Evolutionary conservation across 2,329 filamentous ascomycete genomes (phyloP).

Genomic region (Dothideomycetidae sp.): DNA sequence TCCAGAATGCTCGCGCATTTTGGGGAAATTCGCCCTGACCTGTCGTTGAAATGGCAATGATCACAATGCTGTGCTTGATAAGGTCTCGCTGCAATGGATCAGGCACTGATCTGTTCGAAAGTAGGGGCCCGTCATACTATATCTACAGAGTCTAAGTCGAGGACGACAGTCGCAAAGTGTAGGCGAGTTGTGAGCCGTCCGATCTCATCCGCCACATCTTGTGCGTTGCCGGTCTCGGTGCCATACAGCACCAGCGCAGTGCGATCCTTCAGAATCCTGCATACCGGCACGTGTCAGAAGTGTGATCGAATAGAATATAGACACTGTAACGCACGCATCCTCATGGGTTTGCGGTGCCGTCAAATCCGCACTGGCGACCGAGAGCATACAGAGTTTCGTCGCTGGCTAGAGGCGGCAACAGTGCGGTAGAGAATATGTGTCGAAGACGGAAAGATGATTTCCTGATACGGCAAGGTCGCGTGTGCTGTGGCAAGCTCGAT

Average conservation of each 20-base stretch:
- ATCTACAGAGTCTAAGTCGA: constrained; percentile 62
- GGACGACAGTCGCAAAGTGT: constrained; percentile 60
- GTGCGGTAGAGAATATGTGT: neutral
- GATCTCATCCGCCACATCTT: constrained; percentile 80
- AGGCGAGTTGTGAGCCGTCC: constrained; percentile 60
- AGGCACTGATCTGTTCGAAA: too few relatives aligned
- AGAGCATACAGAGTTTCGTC: neutral
- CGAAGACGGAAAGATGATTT: too few relatives aligned
- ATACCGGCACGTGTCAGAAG: neutral
- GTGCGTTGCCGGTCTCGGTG: constrained; percentile 86
- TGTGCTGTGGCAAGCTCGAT: too few relatives aligned
- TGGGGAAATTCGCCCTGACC: constrained; percentile 86
- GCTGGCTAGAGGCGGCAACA: neutral
- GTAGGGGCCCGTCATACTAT: constrained; percentile 56
- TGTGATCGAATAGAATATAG: too few relatives aligned
- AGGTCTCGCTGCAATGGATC: constrained; percentile 31
- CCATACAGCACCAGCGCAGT: constrained; percentile 67
- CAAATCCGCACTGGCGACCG: neutral
- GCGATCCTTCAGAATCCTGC: constrained; percentile 4
- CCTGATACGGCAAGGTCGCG: too few relatives aligned
- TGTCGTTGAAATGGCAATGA: constrained; percentile 82
- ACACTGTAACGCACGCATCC: neutral
- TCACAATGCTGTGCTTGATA: constrained; percentile 39
- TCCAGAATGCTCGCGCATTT: constrained; percentile 77
- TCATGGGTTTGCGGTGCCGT: neutral